Evolutionary conservation across 2,329 filamentous ascomycete species (phyloP).

Genomic region (Teratosphaeria gauchensis): DNA sequence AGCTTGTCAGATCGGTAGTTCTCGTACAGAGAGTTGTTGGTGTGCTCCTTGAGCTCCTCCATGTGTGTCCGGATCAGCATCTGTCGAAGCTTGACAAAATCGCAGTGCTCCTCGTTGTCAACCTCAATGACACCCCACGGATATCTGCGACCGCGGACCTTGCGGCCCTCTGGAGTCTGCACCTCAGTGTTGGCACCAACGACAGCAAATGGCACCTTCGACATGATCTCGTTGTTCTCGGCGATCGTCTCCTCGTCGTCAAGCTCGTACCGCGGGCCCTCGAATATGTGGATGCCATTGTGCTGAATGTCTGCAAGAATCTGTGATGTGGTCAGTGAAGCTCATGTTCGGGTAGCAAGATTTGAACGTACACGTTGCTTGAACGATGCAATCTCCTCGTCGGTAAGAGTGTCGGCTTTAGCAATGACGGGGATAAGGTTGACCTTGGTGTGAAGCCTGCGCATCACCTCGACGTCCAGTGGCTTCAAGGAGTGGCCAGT

Average conservation of each 20-base stretch:
- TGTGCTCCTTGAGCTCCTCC: conserved; percentile 99
- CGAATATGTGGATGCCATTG: conserved; percentile 97
- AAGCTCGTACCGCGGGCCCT: conserved; percentile 94
- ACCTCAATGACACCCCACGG: conserved; percentile 99
- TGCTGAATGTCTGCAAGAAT: conserved; percentile 94
- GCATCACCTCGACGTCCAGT: conserved; percentile 98
- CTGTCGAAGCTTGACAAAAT: conserved; percentile 98
- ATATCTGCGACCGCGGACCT: conserved; percentile 90
- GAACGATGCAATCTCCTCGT: conserved; percentile 89
- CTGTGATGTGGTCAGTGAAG: conserved; percentile 37
- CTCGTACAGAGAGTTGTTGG: conserved; percentile 97
- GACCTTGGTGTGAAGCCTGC: conserved; percentile 98
- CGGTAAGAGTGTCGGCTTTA: conserved; percentile 95
- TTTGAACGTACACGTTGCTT: conserved; percentile 75
- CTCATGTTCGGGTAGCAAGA: not conserved
- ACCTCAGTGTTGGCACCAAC: conserved; percentile 96
- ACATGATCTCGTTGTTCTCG: conserved; percentile 99
- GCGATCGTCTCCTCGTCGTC: conserved; percentile 99
- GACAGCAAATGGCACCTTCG: conserved; percentile 96
- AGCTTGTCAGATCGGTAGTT: conserved; percentile 99
- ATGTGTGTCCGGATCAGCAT: conserved; percentile 99
- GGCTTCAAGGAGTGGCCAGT: conserved; percentile 98
- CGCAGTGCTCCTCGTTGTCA: conserved; percentile 99
- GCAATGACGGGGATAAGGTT: conserved; percentile 99
- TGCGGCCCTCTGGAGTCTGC: conserved; percentile 79